Evolutionary conservation across 1,139 yeast genomes (phyloP).

Genomic region (Maudiozyma humilis): DNA sequence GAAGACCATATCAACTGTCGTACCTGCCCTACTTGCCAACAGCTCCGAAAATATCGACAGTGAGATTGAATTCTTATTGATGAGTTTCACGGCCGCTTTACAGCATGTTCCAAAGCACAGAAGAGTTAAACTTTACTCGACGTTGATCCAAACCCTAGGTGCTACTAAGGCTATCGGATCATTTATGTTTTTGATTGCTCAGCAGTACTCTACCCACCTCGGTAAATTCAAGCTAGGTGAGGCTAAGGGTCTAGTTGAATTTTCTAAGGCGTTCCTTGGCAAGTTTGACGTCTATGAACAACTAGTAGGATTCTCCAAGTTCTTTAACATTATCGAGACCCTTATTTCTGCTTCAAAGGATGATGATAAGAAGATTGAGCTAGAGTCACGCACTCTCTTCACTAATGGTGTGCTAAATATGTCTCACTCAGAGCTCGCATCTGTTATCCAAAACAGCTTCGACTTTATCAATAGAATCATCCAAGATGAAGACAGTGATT

Average conservation of each 20-base stretch:
- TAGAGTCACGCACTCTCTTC: conserved; percentile 52
- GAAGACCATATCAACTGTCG: conserved; percentile 80
- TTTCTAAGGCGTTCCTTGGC: conserved; percentile 59
- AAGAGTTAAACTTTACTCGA: conserved; percentile 73
- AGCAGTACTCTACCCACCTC: conserved; percentile 54
- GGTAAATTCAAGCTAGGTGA: conserved; percentile 55
- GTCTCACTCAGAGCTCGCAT: conserved; percentile 41
- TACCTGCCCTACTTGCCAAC: conserved; percentile 76
- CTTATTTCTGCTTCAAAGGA: conserved; percentile 27
- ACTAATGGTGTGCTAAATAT: conserved; percentile 52
- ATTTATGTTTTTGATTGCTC: conserved; percentile 70
- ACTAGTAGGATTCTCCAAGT: conserved; percentile 49
- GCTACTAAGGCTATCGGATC: conserved; percentile 58
- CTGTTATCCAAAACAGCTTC: conserved; percentile 45
- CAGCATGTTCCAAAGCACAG: conserved; percentile 95
- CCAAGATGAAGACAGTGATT: conserved; percentile 37
- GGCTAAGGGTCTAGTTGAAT: conserved; percentile 58
- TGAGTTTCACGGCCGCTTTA: conserved; percentile 88
- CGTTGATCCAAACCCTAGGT: conserved; percentile 73
- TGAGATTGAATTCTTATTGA: conserved; percentile 74
- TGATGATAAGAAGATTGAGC: conserved; percentile 35
- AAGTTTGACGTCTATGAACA: conserved; percentile 64
- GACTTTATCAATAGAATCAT: conserved; percentile 45
- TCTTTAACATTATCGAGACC: conserved; percentile 46
- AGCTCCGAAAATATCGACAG: conserved; percentile 44